Conservation (phyloP, 2,329 filamentous ascomycete species). For the Pestalotiopsis sp. region DNA sequence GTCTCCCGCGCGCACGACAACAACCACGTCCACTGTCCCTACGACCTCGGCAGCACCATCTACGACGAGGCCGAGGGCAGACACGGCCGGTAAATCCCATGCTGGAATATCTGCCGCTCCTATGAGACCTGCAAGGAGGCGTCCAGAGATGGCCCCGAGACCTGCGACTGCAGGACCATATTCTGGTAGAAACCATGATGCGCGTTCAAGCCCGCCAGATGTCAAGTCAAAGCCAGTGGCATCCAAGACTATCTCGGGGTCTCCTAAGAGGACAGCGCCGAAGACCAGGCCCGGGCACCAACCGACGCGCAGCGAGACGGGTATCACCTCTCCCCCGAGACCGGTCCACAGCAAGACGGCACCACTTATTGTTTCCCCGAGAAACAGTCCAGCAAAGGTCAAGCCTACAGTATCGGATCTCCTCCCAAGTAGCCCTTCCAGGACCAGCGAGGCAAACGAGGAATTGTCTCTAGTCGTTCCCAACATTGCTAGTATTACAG, state of each 20-base stretch:
- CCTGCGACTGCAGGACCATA: constrained; percentile 69
- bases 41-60: constrained; percentile 34
- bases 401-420: constrained; percentile 27
- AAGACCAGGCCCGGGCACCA: constrained; percentile 49
- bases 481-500: constrained; percentile 39
- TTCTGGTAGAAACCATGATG: constrained; percentile 58
- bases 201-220: constrained; percentile 48
- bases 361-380: constrained; percentile 16
- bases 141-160: constrained; percentile 58
- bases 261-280: constrained; percentile 53
- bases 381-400: constrained; percentile 41
- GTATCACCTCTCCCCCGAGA: constrained; percentile 45
- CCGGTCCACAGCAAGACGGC: constrained; percentile 31
- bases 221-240: constrained; percentile 48
- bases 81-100: constrained; percentile 44
- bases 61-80: constrained; percentile 42
- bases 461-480: constrained; percentile 57
- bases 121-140: constrained; percentile 60
- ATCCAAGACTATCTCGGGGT: constrained; percentile 52
- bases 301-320: constrained; percentile 53
- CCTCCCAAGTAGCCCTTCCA: constrained; percentile 43
- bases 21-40: constrained; percentile 38
- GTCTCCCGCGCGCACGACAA: constrained; percentile 50
- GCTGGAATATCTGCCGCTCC: constrained; percentile 66
- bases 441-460: constrained; percentile 41